Evolutionary conservation across 176 grass and related monocot species (phyloP), one percentile per base, ranked within the genome.

Genomic region (Oryza rufipogon): DNA sequence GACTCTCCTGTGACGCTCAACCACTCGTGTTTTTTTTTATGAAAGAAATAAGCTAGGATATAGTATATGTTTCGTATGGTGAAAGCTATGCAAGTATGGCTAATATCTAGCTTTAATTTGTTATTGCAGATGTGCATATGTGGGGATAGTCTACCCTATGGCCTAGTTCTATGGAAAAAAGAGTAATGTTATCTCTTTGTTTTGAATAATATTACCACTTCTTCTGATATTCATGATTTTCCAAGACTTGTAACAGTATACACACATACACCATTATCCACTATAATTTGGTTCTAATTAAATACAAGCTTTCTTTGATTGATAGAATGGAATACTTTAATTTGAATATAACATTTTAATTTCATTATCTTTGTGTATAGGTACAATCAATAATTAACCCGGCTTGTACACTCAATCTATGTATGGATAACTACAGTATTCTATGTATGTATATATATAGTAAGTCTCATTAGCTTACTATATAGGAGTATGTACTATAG

Each of bases 1-100:
- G 47, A 12, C 66, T 69, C 61, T 19, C 54, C 7, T 36, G 68
- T 42, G 32, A 66, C 32, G 65, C 11, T 71, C 54, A 67, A 67
- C 66, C 52, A 86, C 67, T 67, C 14, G 5, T 58, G 54, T 48
- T 45, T 30, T 77, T 77, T 85, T 64, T 77, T 14, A 44, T 23
- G 34, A 19, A 22, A 23, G 14, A 32, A 41, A 54, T 54, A 54
- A 1, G 23, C 39, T 32, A 32, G 30, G 30, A 32, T 32, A 32
- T 32, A 32, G 30, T 32, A 64, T 46, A 39, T 51, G 42, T 78
- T 78, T 78, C 68, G 26, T 86, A 73, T 73, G 79, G 58, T 66
- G 67, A 78, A 90, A 61, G 78, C 45, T 86, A 73, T 58, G 4
- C 25, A 82, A 20, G 17, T 82, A 73, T 82, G 67, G 12, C 20